Percentiles rank a stretch among this genome's conserved stretches.
Conservation (phyloP, 148 eudicot genomes). For the Silene uniflora region DNA sequence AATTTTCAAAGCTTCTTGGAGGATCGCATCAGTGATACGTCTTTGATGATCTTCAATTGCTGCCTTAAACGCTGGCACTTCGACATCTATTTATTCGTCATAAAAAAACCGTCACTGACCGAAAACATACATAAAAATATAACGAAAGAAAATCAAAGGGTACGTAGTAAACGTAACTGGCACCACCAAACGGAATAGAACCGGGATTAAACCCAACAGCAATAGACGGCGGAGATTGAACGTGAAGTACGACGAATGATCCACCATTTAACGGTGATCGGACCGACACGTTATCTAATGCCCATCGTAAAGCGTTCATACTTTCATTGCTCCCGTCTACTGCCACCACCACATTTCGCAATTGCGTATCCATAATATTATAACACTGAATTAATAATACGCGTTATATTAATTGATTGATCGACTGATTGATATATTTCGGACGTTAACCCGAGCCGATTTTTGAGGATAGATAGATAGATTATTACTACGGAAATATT, state of each 20-base stretch:
- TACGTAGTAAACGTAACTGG: conserved; percentile 46
- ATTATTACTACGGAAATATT: too few species aligned
- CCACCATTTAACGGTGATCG: conserved; percentile 37
- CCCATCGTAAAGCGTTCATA: conserved; percentile 75
- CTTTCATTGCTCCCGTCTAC: conserved; percentile 87
- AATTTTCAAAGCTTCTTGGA: conserved; percentile 54
- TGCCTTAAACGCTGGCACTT: conserved; percentile 78
- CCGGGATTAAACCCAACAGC: conserved; percentile 70
- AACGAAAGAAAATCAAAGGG: background rate
- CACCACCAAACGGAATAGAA: conserved; percentile 80
- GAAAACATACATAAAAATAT: background rate
- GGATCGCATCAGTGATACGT: conserved; percentile 61
- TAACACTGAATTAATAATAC: too few species aligned
- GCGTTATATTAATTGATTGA: background rate
- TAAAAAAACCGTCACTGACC: background rate
- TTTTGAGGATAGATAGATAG: background rate
- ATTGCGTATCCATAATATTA: conserved; percentile 15
- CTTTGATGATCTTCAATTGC: conserved; percentile 73
- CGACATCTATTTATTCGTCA: conserved; percentile 31
- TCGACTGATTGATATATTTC: background rate
- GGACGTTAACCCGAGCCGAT: background rate
- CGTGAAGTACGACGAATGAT: conserved; percentile 51
- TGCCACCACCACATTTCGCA: conserved; percentile 57
- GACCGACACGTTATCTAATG: conserved; percentile 57
- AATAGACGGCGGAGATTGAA: conserved; percentile 74